These are phyloP conservation scores for Hippophae tibetana DNA, from an alignment of 306 rosid species.

Conservation along the genomic window DNA sequence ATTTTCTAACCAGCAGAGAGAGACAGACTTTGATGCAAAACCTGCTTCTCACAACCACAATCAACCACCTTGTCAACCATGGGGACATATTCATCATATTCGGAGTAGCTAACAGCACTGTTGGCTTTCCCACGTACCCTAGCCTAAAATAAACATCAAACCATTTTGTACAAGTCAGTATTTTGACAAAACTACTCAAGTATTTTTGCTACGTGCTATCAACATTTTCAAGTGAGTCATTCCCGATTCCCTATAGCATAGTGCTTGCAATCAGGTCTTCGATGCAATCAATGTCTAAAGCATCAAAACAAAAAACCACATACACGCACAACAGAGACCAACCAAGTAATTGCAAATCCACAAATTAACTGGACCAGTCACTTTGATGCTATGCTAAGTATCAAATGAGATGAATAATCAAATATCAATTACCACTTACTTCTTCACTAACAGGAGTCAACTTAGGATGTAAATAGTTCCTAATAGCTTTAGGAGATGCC, in stretches of 20 bases:
- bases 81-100: conserved; percentile 67
- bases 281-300: no score
- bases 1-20: conserved; percentile 40
- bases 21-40: conserved; percentile 20
- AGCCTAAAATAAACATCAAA: conserved; percentile 31
- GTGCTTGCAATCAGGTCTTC: no score
- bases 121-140: conserved; percentile 37
- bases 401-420: not conserved
- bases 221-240: no score
- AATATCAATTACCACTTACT: conserved; percentile 31
- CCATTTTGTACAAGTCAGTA: no score
- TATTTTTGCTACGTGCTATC: no score
- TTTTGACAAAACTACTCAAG: no score
- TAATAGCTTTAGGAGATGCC: conserved; percentile 61
- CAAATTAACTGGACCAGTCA: no score
- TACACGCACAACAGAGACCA: no score
- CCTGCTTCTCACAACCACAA: conserved; percentile 40
- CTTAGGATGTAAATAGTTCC: conserved; percentile 44
- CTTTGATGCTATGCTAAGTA: not conserved
- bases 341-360: no score
- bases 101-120: conserved; percentile 29
- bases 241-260: no score
- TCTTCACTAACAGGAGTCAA: conserved; percentile 83
- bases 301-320: no score
- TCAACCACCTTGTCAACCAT: conserved; percentile 86